These are phyloP conservation scores for Bathelium albidoporum DNA, from an alignment of 495 filamentous ascomycete species.

Conservation along the genomic window DNA sequence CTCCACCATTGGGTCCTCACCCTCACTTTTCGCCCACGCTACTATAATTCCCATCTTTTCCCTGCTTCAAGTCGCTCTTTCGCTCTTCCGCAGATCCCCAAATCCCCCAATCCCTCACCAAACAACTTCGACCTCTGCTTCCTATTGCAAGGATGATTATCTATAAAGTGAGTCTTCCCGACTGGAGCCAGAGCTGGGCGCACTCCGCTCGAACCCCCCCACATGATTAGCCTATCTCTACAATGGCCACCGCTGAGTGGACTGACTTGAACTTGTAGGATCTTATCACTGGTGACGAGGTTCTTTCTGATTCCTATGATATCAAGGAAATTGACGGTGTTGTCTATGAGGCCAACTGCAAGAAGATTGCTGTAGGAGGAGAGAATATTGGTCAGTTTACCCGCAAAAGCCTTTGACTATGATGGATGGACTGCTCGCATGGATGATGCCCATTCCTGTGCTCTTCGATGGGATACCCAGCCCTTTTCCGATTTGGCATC, in stretches of 20 bases:
- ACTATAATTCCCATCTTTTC: neutral
- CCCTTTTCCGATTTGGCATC: neutral
- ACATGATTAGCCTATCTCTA: too few relatives aligned
- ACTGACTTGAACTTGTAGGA: slow-evolving; percentile 47
- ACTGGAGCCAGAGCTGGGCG: neutral
- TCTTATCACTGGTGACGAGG: slow-evolving; percentile 80
- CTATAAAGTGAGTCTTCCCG: slow-evolving; percentile 56
- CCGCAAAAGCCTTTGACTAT: neutral
- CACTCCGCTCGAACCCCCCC: neutral
- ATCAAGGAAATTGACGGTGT: slow-evolving; percentile 63
- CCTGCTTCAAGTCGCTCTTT: slow-evolving; percentile 7
- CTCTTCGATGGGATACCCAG: neutral
- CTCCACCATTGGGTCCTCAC: neutral
- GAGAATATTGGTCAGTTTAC: slow-evolving; percentile 58
- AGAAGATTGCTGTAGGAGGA: slow-evolving; percentile 67
- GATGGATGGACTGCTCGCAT: neutral
- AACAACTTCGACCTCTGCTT: neutral
- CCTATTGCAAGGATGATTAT: slow-evolving; percentile 68
- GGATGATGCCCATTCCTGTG: neutral
- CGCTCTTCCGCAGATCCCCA: neutral
- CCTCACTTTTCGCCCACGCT: slow-evolving; percentile 1
- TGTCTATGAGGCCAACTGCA: slow-evolving; percentile 82
- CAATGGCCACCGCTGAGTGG: too few relatives aligned
- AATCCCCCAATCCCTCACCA: neutral
- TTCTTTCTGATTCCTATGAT: slow-evolving; percentile 88